Percentiles rank a stretch among this genome's conserved stretches.
Conservation (phyloP, 768 basidiomycete species). For the Cantharellus cinnabarinus region DNA sequence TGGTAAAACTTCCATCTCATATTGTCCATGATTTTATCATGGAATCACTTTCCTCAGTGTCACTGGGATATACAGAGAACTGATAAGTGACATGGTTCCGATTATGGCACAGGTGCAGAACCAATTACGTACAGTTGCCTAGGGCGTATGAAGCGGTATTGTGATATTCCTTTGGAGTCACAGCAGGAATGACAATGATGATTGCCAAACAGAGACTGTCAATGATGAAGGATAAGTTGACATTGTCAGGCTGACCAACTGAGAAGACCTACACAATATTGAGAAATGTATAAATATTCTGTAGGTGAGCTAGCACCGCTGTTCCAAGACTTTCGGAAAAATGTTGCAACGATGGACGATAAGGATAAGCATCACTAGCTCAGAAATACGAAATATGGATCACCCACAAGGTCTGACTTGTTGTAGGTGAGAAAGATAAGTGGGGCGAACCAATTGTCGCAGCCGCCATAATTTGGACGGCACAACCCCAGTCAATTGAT, state of each 20-base stretch:
- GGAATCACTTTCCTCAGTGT: conserved; percentile 5
- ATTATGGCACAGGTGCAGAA: no score
- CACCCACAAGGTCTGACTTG: conserved; percentile 15
- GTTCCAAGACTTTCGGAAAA: conserved; percentile 33
- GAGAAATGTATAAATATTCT: conserved; percentile 47
- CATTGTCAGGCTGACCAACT: no score
- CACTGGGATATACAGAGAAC: conserved; percentile 15
- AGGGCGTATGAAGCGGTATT: no score
- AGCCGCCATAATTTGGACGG: conserved; percentile 36
- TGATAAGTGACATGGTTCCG: no score
- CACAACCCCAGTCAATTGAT: conserved; percentile 29
- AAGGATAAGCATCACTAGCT: neutral
- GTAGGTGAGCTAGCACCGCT: conserved; percentile 40
- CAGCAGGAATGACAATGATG: no score
- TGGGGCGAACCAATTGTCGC: conserved; percentile 24
- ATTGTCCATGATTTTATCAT: no score
- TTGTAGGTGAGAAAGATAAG: conserved; percentile 21
- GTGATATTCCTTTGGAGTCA: no score
- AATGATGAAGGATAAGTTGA: no score
- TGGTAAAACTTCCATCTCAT: no score
- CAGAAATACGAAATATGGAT: neutral
- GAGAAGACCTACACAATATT: conserved; percentile 37
- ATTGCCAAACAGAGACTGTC: no score
- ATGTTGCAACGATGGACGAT: neutral
- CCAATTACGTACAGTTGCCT: no score